Evolutionary conservation across 2,329 filamentous ascomycete genomes (phyloP).

Genomic region (Pestalotiopsis sp.): DNA sequence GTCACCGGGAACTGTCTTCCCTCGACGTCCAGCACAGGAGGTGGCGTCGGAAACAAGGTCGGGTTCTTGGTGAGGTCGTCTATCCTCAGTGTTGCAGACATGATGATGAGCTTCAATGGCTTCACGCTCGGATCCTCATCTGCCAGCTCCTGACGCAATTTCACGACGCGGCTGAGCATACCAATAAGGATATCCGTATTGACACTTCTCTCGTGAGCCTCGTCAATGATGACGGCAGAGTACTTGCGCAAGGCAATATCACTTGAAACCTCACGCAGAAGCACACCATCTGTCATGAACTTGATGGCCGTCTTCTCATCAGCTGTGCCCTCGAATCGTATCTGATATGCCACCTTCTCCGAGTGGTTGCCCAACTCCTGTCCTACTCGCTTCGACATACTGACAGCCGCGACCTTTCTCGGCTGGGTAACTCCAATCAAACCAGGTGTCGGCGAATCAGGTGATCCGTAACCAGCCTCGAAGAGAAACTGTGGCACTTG

Average conservation of each 20-base stretch:
- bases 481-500: slow-evolving; percentile 92
- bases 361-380: slow-evolving; percentile 81
- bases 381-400: slow-evolving; percentile 90
- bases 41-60: slow-evolving; percentile 74
- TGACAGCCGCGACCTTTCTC: slow-evolving; percentile 90
- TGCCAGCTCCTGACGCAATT: slow-evolving; percentile 75
- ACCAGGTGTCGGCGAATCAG: slow-evolving; percentile 77
- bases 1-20: slow-evolving; percentile 91
- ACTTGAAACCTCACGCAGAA: slow-evolving; percentile 86
- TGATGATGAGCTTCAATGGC: slow-evolving; percentile 92
- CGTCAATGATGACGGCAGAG: slow-evolving; percentile 91
- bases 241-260: slow-evolving; percentile 90
- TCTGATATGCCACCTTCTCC: slow-evolving; percentile 86
- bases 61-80: slow-evolving; percentile 88
- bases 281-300: slow-evolving; percentile 98
- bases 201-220: slow-evolving; percentile 94
- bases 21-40: slow-evolving; percentile 86
- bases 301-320: slow-evolving; percentile 85
- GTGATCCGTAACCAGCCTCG: slow-evolving; percentile 87
- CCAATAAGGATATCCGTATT: slow-evolving; percentile 99
- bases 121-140: slow-evolving; percentile 70
- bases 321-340: slow-evolving; percentile 88
- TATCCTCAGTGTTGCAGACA: slow-evolving; percentile 93
- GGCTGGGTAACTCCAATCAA: slow-evolving; percentile 97
- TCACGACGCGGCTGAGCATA: slow-evolving; percentile 91